Evolutionary conservation across 176 grass and related monocot genomes (phyloP), one percentile per base, ranked within the genome.

Genomic region (Eremochloa ophiuroides): DNA sequence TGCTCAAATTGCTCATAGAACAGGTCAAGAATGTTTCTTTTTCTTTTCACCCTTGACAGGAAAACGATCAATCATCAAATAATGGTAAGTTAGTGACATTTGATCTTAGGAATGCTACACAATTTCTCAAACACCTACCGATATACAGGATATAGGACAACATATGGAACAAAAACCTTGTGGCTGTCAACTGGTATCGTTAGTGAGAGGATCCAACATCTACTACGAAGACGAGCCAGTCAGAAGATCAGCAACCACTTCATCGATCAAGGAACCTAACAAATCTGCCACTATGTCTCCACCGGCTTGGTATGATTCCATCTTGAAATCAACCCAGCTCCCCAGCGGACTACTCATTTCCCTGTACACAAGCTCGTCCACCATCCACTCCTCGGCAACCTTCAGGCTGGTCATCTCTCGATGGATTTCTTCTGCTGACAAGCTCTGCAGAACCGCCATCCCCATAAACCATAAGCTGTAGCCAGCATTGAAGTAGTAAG

Each of bases 261-360:
- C 97, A 78, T 92, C 91, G 20, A 88, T 27, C 89, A 95, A 87
- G 27, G 85, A 82, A 65, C 58, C 81, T 58, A 99, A 76, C 29
- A 95, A 48, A 23, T 87, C 85, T n/a, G 7, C 82, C 53, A 82
- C 67, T 58, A 99, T 85, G 42, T 92, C 93, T 67, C 38, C 77
- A 8, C 89, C 97, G 16, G 70, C 65, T 76, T 95, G 74, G 50
- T 90, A 93, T 18, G 85, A 83, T 76, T 96, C 93, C 2, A 80
- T 87, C 83, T 88, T 83, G 82, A 99, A 99, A 83, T 99, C 69
- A 29, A 91, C 83, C 97, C 97, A 99, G 48, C 68, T 95, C 79
- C 97, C 97, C 1, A 88, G 83, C 61, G 84, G 76, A 73, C 46
- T 55, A 76, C 93, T 93, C 93, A 96, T 99, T 68, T 99, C 97